Evolutionary conservation across 768 basidiomycete species (phyloP).

Genomic region (Rhizopogon rudus): DNA sequence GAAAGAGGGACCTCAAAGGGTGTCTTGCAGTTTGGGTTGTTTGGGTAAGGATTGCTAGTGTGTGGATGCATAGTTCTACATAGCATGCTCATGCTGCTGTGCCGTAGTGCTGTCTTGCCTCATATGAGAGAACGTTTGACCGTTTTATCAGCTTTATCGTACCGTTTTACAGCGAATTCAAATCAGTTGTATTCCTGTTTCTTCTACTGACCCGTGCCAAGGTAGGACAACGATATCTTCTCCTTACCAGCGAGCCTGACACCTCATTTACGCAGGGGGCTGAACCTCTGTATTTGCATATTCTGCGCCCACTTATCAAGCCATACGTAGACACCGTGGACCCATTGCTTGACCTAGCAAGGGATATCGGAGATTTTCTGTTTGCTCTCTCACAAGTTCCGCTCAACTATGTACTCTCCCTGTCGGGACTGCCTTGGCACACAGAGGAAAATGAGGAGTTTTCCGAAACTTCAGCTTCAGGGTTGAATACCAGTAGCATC

Average conservation of each 20-base stretch:
- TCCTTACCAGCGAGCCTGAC: slow-evolving; percentile 8
- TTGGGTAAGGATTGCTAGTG: slow-evolving; percentile 50
- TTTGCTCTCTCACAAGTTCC: slow-evolving; percentile 39
- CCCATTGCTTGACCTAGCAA: slow-evolving; percentile 51
- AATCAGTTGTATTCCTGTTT: slow-evolving; percentile 67
- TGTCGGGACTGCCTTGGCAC: slow-evolving; percentile 20
- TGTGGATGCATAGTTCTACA: neutral
- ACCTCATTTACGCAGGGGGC: slow-evolving; percentile 53
- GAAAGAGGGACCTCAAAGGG: slow-evolving; percentile 85
- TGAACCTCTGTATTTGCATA: slow-evolving; percentile 78
- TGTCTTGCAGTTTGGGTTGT: slow-evolving; percentile 81
- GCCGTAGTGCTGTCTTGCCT: slow-evolving; percentile 57
- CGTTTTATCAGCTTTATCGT: slow-evolving; percentile 61
- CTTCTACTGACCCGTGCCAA: slow-evolving; percentile 71
- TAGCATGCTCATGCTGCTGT: slow-evolving; percentile 10
- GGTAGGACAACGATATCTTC: slow-evolving; percentile 35
- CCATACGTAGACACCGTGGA: slow-evolving; percentile 71
- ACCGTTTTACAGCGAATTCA: slow-evolving; percentile 83
- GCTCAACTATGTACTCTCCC: slow-evolving; percentile 28
- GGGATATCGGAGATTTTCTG: slow-evolving; percentile 62
- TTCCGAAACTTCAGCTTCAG: slow-evolving; percentile 4
- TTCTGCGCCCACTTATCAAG: slow-evolving; percentile 73
- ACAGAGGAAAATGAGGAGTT: slow-evolving; percentile 8
- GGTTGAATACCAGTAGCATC: slow-evolving; percentile 6
- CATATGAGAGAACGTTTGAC: slow-evolving; percentile 67